phyloP scores from a whole-genome alignment of 1,284 basidiomycete species.

The Boletus calvinii region DNA sequence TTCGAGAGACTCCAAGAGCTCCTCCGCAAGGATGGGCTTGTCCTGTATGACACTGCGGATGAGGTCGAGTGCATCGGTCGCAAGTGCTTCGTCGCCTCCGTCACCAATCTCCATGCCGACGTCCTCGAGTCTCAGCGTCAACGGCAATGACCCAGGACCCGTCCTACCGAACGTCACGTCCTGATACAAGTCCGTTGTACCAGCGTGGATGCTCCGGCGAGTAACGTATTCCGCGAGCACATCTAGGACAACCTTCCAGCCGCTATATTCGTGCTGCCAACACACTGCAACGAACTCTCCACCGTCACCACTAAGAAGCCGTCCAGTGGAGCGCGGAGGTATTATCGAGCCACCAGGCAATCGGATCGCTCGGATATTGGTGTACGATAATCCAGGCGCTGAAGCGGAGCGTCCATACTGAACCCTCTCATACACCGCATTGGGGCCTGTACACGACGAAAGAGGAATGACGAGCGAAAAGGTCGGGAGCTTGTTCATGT shows the following conservation, averaged over 20 bases:
- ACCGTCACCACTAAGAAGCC: slow-evolving; percentile 69
- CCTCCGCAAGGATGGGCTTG: slow-evolving; percentile 60
- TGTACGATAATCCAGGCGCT: slow-evolving; percentile 57
- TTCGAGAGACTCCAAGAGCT: slow-evolving; percentile 69
- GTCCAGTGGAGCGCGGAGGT: slow-evolving; percentile 64
- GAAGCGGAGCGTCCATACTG: slow-evolving; percentile 53
- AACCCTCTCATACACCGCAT: slow-evolving; percentile 68
- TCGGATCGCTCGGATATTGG: slow-evolving; percentile 63
- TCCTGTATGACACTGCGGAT: slow-evolving; percentile 74
- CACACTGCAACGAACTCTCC: slow-evolving; percentile 68
- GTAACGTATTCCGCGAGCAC: slow-evolving; percentile 73
- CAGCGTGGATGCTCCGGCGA: slow-evolving; percentile 45
- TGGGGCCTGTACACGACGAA: slow-evolving; percentile 55
- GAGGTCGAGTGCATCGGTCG: slow-evolving; percentile 76
- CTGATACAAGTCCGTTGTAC: slow-evolving; percentile 44
- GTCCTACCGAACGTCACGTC: slow-evolving; percentile 51
- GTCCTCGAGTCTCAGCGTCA: slow-evolving; percentile 59
- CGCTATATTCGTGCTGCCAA: slow-evolving; percentile 81
- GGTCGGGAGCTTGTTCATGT: slow-evolving; percentile 68
- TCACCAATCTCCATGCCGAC: slow-evolving; percentile 65
- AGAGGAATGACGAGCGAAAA: slow-evolving; percentile 74
- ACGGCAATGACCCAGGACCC: slow-evolving; percentile 38
- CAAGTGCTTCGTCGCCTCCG: slow-evolving; percentile 56
- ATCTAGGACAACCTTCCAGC: slow-evolving; percentile 81
- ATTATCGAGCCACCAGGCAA: slow-evolving; percentile 76